Evolutionary conservation across 768 basidiomycete genomes (phyloP).

Genomic region (Suillus brevipes): DNA sequence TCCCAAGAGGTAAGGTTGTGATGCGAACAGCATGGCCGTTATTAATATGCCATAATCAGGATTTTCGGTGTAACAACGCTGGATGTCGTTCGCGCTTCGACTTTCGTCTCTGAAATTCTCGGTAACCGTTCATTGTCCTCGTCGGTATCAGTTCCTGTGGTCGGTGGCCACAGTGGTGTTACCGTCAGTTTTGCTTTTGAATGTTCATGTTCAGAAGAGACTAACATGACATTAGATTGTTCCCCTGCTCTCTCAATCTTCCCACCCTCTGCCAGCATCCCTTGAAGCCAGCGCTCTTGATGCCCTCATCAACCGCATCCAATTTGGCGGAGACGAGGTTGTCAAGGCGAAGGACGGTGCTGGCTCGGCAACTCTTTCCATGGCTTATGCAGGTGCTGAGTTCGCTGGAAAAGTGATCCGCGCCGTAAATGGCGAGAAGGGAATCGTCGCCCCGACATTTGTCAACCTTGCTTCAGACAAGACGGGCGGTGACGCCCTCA

Average conservation of each 20-base stretch:
- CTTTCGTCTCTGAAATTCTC: constrained; percentile 84
- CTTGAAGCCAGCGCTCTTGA: constrained; percentile 50
- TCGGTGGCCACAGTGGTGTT: constrained; percentile 93
- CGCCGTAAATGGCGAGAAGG: constrained; percentile 86
- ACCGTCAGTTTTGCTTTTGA: constrained; percentile 51
- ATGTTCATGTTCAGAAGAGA: constrained; percentile 9
- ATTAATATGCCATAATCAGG: constrained; percentile 42
- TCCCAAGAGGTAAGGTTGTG: constrained; percentile 70
- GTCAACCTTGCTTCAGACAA: constrained; percentile 77
- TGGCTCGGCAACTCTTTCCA: constrained; percentile 94
- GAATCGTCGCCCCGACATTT: constrained; percentile 80
- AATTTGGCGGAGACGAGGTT: constrained; percentile 97
- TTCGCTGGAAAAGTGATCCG: constrained; percentile 83
- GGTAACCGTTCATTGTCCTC: constrained; percentile 61
- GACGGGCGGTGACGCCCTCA: constrained; percentile 69
- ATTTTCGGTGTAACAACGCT: constrained; percentile 98
- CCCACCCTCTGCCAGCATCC: constrained; percentile 68
- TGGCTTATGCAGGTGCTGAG: constrained; percentile 93
- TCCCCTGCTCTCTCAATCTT: constrained; percentile 89
- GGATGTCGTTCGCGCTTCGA: constrained; percentile 97
- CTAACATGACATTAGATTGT: constrained; percentile 59
- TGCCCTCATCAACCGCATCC: constrained; percentile 78
- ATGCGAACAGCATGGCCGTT: not conserved
- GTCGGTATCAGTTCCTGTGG: constrained; percentile 78
- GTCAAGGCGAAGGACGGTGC: constrained; percentile 93